Evolutionary conservation across 2,329 filamentous ascomycete genomes (phyloP), one percentile per base, ranked within the genome.

Genomic region (Aspergillus hiratsukae): DNA sequence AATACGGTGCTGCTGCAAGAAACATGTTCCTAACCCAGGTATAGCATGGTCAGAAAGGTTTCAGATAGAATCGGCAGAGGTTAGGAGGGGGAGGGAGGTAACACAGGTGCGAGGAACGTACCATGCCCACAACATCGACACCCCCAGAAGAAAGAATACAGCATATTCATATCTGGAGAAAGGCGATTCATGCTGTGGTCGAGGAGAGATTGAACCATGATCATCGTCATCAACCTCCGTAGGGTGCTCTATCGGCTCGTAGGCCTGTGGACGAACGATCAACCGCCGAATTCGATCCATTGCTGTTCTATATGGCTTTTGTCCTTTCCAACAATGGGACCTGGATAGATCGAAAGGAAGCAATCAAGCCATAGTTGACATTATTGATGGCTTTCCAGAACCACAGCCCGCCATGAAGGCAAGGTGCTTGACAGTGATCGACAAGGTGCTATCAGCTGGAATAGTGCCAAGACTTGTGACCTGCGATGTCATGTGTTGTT

Each of bases 61-160:
- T 14, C 37, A 14, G 49, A 14, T 11, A 9, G 35, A 27, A 48
- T 14, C 28, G 19, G 6, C 11, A 19, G 8, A 25, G 25, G 14
- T 28, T 14, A 49, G n/a, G 17, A 43, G 3, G 35, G 35, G 10
- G 23, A 14, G 9, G 27, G 23, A 50, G 40, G 28, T 51, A 21
- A 19, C 21, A 10, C 8, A 10, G 40, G 31, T 51, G 29, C 21
- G 23, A 28, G 29, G 19, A 55, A 66, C 83, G 64, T 83, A 95
- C 93, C 93, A 97, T 54, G 93, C 91, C 93, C 93, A 97, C 48
- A 97, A 81, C 94, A 97, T 97, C 52, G 92, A 90, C 55, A 96
- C 81, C 51, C 94, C 94, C 27, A 97, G 79, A 51, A 96, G 77
- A 55, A 88, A 79, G 74, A 97, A 97, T 69, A 96, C 87, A 65